These are phyloP conservation scores for Echeveria elegans DNA, from an alignment of 164 flowering plant species.

Conservation along the genomic window DNA sequence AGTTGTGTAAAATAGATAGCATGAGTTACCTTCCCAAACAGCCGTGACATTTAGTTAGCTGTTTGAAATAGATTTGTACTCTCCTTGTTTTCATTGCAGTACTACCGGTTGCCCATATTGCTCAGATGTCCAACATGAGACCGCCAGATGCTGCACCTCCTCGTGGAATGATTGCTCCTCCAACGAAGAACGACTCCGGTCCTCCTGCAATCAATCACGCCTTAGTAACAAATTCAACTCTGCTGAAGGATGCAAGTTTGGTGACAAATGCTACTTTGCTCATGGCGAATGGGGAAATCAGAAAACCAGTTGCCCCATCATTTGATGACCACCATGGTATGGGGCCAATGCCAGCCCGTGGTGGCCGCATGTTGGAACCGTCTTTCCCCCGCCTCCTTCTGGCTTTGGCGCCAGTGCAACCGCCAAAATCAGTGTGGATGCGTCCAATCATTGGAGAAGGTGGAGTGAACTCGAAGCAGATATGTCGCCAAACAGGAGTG, in stretches of 20 bases:
- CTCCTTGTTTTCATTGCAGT: conserved; percentile 32
- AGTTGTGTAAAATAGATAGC: no score
- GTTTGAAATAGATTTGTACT: not conserved
- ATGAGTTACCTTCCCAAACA: no score
- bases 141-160: conserved; percentile 23
- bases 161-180: conserved; percentile 28
- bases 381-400: conserved; percentile 38
- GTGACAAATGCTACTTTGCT: conserved; percentile 66
- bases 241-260: conserved; percentile 69
- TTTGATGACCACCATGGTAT: conserved; percentile 41
- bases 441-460: conserved; percentile 71
- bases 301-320: conserved; percentile 30
- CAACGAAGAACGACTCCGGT: conserved; percentile 30
- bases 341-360: conserved; percentile 30
- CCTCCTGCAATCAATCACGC: conserved; percentile 34
- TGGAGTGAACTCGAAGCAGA: conserved; percentile 72
- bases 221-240: conserved; percentile 62
- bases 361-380: conserved; percentile 31
- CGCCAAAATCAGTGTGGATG: conserved; percentile 69
- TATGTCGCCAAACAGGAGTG: conserved; percentile 59
- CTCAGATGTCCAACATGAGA: conserved; percentile 59
- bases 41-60: not conserved
- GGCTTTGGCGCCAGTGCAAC: conserved; percentile 72
- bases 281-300: conserved; percentile 73
- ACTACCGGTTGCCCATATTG: conserved; percentile 77